A percentile compares a stretch with the other conserved stretches of the same genome.
These are phyloP conservation scores for Trichosanthes truncata DNA, from an alignment of 306 rosid species.

Conservation along the genomic window DNA sequence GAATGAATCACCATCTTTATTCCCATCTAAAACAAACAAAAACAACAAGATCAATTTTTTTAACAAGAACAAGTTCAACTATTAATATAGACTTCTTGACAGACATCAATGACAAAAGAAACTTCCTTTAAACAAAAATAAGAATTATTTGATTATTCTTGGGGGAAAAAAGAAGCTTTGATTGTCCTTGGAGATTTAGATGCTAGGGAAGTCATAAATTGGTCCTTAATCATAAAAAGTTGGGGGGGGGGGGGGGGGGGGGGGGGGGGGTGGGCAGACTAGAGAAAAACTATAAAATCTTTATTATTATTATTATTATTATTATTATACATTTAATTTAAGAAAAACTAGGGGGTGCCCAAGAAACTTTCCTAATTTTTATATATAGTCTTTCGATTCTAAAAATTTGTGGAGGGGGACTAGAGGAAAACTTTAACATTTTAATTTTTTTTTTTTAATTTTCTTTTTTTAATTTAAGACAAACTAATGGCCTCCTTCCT, in stretches of 20 bases:
- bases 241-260: not conserved
- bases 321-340: not conserved
- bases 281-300: not conserved
- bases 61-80: slow-evolving; percentile 6
- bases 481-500: not conserved
- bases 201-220: not conserved
- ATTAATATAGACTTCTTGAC: not conserved
- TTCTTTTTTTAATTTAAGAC: not conserved
- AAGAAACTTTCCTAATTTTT: not conserved
- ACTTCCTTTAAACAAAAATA: not conserved
- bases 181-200: not conserved
- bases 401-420: not conserved
- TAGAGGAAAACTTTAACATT: not conserved
- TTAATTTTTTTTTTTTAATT: not conserved
- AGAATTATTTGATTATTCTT: not conserved
- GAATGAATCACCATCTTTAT: slow-evolving; percentile 28
- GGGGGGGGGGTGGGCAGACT: not conserved
- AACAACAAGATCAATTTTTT: slow-evolving; percentile 6
- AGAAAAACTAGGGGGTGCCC: not conserved
- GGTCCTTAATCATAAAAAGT: not conserved
- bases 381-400: too few species aligned
- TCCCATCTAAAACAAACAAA: slow-evolving; percentile 36
- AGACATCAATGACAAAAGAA: not conserved
- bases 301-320: too few species aligned
- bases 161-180: not conserved